These are phyloP conservation scores for Yamadazyma sp. DNA, from an alignment of 805 yeast genomes.

Conservation along the genomic window DNA sequence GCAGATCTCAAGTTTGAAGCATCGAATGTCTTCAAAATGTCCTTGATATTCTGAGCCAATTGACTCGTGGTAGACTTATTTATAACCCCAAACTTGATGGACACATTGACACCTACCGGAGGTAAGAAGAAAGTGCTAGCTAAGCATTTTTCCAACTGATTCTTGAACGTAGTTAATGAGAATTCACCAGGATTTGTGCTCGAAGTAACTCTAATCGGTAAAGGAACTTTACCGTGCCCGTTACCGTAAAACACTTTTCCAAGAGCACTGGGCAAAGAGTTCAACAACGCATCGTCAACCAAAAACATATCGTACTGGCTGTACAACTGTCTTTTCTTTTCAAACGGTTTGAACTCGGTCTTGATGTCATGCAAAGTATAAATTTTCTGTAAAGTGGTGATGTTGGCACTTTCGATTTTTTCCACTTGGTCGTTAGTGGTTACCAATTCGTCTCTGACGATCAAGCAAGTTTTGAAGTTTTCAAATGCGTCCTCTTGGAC, in stretches of 20 bases:
- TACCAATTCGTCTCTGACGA: slow-evolving; percentile 62
- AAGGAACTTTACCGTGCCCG: slow-evolving; percentile 56
- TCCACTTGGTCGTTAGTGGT: slow-evolving; percentile 45
- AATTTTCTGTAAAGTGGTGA: slow-evolving; percentile 52
- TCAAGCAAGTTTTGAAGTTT: slow-evolving; percentile 57
- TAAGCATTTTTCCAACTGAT: slow-evolving; percentile 59
- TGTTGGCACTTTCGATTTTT: slow-evolving; percentile 45
- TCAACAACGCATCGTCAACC: slow-evolving; percentile 79
- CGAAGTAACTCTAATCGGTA: slow-evolving; percentile 28
- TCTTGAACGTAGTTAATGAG: slow-evolving; percentile 50
- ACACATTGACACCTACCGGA: slow-evolving; percentile 71
- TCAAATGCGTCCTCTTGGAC: slow-evolving; percentile 32
- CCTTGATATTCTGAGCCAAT: slow-evolving; percentile 59
- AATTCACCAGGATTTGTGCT: slow-evolving; percentile 36
- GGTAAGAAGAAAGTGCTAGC: slow-evolving; percentile 60
- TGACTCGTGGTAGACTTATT: slow-evolving; percentile 36
- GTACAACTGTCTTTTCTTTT: slow-evolving; percentile 75
- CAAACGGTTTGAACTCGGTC: slow-evolving; percentile 84
- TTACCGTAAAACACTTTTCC: slow-evolving; percentile 74
- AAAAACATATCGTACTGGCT: slow-evolving; percentile 72
- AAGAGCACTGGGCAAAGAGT: slow-evolving; percentile 76
- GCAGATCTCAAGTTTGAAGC: slow-evolving; percentile 52
- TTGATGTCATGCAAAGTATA: slow-evolving; percentile 74
- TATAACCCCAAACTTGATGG: slow-evolving; percentile 65
- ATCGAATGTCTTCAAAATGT: slow-evolving; percentile 51